Conservation (phyloP, 768 basidiomycete species). For the Tylopilus vinaceipallidus region DNA sequence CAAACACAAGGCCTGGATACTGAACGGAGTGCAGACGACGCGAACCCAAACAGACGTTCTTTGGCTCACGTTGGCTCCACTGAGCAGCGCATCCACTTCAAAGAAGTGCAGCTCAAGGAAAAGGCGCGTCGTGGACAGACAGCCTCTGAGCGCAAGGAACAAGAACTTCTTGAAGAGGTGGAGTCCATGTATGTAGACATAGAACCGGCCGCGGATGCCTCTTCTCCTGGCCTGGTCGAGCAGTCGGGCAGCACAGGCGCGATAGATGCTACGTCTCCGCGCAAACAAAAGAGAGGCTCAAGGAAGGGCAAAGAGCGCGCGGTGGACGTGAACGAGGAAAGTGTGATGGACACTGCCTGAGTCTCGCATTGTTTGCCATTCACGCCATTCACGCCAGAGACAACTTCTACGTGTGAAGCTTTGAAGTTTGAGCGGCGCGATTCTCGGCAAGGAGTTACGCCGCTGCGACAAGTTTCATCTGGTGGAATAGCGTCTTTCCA, state of each 20-base stretch:
- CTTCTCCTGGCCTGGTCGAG: not conserved
- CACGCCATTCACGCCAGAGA: too few species aligned
- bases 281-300: constrained; percentile 16
- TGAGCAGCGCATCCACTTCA: constrained; percentile 69
- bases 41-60: constrained; percentile 47
- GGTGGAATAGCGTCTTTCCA: too few species aligned
- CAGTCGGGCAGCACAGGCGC: constrained; percentile 1
- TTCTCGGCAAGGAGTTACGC: too few species aligned
- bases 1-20: not conserved
- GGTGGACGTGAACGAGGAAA: constrained; percentile 17
- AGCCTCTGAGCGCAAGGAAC: constrained; percentile 1
- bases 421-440: too few species aligned
- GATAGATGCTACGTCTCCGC: not conserved
- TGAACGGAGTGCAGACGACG: constrained; percentile 35
- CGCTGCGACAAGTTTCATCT: too few species aligned
- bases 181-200: constrained; percentile 19
- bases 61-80: constrained; percentile 59
- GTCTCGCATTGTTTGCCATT: too few species aligned
- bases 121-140: constrained; percentile 34
- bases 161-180: constrained; percentile 19
- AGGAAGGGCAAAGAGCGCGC: constrained; percentile 29
- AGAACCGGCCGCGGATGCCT: not conserved
- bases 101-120: constrained; percentile 57
- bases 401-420: too few species aligned
- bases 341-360: constrained; percentile 19